Evolutionary conservation across 208 protist species (phyloP).

Genomic region (Wallacemonas rigidus): DNA sequence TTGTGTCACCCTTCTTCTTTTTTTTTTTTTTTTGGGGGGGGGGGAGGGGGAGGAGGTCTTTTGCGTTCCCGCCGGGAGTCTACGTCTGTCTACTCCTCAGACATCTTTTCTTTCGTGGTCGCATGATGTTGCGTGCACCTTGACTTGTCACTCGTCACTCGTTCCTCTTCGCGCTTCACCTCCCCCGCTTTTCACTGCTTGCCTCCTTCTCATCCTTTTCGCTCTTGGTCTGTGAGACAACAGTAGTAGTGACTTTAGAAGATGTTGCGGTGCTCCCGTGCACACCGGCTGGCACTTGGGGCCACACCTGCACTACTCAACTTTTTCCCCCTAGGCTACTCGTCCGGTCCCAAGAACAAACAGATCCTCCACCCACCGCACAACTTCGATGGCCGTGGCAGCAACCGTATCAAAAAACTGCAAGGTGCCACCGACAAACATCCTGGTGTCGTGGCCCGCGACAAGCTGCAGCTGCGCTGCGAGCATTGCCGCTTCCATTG

Average conservation of each 20-base stretch:
- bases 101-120: too few species aligned
- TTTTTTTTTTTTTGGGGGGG: too few species aligned
- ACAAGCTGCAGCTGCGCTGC: conserved; percentile 75
- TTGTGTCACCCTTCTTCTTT: too few species aligned
- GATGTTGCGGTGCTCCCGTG: conserved; percentile 20
- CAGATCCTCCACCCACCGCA: conserved; percentile 54
- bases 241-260: too few species aligned
- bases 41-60: too few species aligned
- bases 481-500: conserved; percentile 78
- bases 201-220: conserved; percentile 2
- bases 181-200: too few species aligned
- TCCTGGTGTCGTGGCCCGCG: conserved; percentile 52
- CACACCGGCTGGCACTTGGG: conserved; percentile 15
- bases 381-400: conserved; percentile 65
- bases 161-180: too few species aligned
- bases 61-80: too few species aligned
- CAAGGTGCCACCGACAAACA: conserved; percentile 58
- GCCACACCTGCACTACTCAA: conserved; percentile 36
- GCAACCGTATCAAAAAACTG: conserved; percentile 68
- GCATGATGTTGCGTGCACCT: too few species aligned
- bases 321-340: conserved; percentile 78
- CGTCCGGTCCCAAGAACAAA: conserved; percentile 67
- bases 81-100: too few species aligned
- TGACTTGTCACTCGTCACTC: too few species aligned
- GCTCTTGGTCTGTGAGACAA: not conserved